Percentiles rank a stretch among this genome's conserved stretches.
Evolutionary conservation across 2,329 filamentous ascomycete genomes (phyloP).

Genomic region (Amylocarpus encephaloides): DNA sequence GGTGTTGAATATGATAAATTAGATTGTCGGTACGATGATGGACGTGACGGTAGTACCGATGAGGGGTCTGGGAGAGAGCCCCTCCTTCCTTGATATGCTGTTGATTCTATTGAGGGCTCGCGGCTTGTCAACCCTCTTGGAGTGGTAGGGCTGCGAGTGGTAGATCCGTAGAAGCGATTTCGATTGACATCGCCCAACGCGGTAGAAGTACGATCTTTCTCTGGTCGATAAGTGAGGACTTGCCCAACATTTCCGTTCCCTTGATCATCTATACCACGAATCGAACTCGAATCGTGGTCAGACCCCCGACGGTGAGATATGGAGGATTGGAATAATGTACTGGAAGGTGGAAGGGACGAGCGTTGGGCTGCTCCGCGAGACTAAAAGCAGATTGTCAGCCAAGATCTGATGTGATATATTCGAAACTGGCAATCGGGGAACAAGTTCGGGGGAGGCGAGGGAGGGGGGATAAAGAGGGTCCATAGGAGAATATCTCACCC

Average conservation of each 20-base stretch:
- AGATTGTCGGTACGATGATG: slow-evolving; percentile 29
- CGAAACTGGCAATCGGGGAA: slow-evolving; percentile 5
- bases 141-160: slow-evolving; percentile 26
- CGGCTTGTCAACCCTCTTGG: slow-evolving; percentile 19
- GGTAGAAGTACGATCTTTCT: slow-evolving; percentile 18
- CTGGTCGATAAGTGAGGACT: slow-evolving; percentile 23
- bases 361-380: slow-evolving; percentile 24
- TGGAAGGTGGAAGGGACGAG: slow-evolving; percentile 24
- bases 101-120: slow-evolving; percentile 27
- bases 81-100: slow-evolving; percentile 22
- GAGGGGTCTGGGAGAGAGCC: slow-evolving; percentile 21
- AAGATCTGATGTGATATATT: slow-evolving; percentile 9
- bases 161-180: slow-evolving; percentile 20
- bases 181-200: slow-evolving; percentile 20
- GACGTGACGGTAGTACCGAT: slow-evolving; percentile 18
- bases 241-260: slow-evolving; percentile 22
- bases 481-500: slow-evolving; percentile 17
- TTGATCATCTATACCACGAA: slow-evolving; percentile 21
- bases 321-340: slow-evolving; percentile 13
- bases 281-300: slow-evolving; percentile 23
- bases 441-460: not conserved
- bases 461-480: slow-evolving; percentile 5
- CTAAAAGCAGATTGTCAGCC: slow-evolving; percentile 21
- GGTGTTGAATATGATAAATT: slow-evolving; percentile 30
- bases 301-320: slow-evolving; percentile 25